phyloP scores from a whole-genome alignment of 73 alveolate species.

The Paramecium pentaurelia region DNA sequence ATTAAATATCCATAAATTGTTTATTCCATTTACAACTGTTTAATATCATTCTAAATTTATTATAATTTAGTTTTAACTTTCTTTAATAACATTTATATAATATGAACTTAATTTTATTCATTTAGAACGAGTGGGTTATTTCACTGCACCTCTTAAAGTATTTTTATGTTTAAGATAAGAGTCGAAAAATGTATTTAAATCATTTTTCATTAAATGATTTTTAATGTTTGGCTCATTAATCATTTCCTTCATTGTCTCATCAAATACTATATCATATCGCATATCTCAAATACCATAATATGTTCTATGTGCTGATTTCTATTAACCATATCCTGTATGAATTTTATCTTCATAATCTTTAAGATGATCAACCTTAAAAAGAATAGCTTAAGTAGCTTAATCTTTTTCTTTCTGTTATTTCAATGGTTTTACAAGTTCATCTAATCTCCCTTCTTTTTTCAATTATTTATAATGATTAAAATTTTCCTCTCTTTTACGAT shows the following conservation, averaged over 20 bases:
- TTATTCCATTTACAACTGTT: background rate
- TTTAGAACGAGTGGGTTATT: background rate
- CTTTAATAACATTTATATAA: background rate
- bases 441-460: background rate
- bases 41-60: background rate
- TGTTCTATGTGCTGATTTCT: background rate
- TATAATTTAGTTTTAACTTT: background rate
- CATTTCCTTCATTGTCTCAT: slow-evolving; percentile 12
- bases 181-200: slow-evolving; percentile 10
- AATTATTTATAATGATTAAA: background rate
- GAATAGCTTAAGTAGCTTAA: background rate
- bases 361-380: slow-evolving; percentile 24
- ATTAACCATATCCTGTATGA: background rate
- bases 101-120: background rate
- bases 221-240: background rate
- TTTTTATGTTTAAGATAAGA: slow-evolving; percentile 19
- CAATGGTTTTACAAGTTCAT: background rate
- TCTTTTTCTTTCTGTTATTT: background rate
- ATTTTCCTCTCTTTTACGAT: background rate
- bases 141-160: slow-evolving; percentile 36
- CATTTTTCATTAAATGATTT: slow-evolving; percentile 31
- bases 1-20: background rate
- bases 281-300: background rate
- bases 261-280: background rate
- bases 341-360: slow-evolving; percentile 45